phyloP scores from a whole-genome alignment of 176 grass and related monocot species.

The Oryza nivara region DNA sequence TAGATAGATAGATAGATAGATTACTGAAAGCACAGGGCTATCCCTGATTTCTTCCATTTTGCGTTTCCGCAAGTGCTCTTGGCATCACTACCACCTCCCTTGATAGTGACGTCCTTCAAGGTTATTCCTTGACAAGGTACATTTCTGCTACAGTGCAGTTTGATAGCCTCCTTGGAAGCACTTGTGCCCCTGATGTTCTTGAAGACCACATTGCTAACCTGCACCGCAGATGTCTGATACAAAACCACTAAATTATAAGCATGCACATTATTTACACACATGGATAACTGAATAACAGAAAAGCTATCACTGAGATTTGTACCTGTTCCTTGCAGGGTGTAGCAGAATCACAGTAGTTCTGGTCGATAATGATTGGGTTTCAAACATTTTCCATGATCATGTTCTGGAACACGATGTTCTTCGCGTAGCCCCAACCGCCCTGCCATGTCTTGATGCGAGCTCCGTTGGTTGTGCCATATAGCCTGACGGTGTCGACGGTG shows the following conservation, averaged over 20 bases:
- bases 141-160: slow-evolving; percentile 55
- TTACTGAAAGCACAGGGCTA: slow-evolving; percentile 41
- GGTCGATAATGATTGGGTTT: slow-evolving; percentile 65
- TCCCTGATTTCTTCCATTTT: slow-evolving; percentile 49
- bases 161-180: slow-evolving; percentile 50
- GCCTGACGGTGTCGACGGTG: slow-evolving; percentile 40
- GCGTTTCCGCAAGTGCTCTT: slow-evolving; percentile 48
- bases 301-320: not conserved
- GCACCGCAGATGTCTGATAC: slow-evolving; percentile 30
- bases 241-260: not conserved
- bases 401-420: slow-evolving; percentile 52
- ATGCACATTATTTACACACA: not conserved
- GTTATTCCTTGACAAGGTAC: slow-evolving; percentile 41
- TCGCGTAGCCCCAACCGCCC: slow-evolving; percentile 53
- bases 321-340: slow-evolving; percentile 24
- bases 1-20: too few relatives aligned
- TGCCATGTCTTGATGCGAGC: slow-evolving; percentile 70
- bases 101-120: slow-evolving; percentile 46
- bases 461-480: slow-evolving; percentile 59
- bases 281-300: not conserved
- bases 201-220: slow-evolving; percentile 57
- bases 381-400: slow-evolving; percentile 50
- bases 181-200: slow-evolving; percentile 78
- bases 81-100: not conserved
- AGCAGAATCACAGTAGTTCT: slow-evolving; percentile 49